Base-by-base conservation (phyloP, 768 basidiomycete genomes). In the Mycena alexandri region DNA sequence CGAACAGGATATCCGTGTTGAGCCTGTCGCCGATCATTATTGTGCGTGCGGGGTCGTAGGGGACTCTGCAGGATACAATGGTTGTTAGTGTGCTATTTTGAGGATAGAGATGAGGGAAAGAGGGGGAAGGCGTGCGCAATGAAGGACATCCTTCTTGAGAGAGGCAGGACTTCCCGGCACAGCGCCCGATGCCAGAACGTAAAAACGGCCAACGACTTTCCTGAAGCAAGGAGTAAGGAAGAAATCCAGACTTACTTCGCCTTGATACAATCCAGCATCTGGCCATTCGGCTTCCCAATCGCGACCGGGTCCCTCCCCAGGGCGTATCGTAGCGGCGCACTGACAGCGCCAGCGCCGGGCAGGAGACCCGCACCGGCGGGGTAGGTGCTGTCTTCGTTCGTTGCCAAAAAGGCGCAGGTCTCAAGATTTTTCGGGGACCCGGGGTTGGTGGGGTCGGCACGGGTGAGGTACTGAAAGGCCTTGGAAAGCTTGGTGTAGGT, bases 1-100 rank as follows among this genome's bases (percentile, higher is more conserved):
- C 98, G 74, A 99, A 99, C 56, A 93, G 80, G 72, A 99, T 98
- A 79, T 99, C 97, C 7, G 98, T 99, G 77, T 94, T 92, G 71
- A 99, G 85, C 67, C 97, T 88, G 80, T 99, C 97, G 46, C 97
- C 97, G 50, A 99, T 85, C 95, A 99, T 98, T 76, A 99, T 89
- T 17, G 96, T 96, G 58, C 90, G 84, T 67, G 85, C 81, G 47
- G 94, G 94, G 79, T 99, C 93, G 76, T 94, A 96, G 52, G 93
- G 77, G 72, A 96, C 89, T 78, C 96, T 98, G 73, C 12, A 12
- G 13, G 38, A 41, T 44, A 34, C 38, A 42, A 57, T 46, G 29
- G 29, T 3, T 29, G 29, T 29, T 29, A 29, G 29, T 6, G 3
- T 29, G 29, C 6, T 29, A n/a, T n/a, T 29, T 29, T 3, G 29